phyloP scores from a whole-genome alignment of 805 yeast species.

The Yamadazyma akitaensis region DNA sequence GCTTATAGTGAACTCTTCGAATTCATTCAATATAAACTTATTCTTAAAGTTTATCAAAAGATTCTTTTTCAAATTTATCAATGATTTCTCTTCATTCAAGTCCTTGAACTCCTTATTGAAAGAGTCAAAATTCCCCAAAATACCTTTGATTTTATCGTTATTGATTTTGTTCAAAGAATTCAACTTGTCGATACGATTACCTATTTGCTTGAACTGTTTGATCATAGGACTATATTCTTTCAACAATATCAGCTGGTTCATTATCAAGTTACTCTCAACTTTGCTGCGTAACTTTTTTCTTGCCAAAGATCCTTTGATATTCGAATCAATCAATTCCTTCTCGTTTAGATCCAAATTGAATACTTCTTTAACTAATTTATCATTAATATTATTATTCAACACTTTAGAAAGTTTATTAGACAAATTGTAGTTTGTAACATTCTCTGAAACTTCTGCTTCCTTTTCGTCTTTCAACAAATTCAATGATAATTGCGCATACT shows the following conservation, averaged over 20 bases:
- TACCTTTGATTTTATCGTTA: slow-evolving; percentile 36
- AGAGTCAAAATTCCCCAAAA: slow-evolving; percentile 19
- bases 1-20: slow-evolving; percentile 61
- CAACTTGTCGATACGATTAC: slow-evolving; percentile 17
- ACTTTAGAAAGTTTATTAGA: slow-evolving; percentile 49
- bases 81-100: slow-evolving; percentile 28
- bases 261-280: slow-evolving; percentile 58
- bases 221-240: slow-evolving; percentile 34
- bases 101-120: slow-evolving; percentile 24
- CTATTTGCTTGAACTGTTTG: slow-evolving; percentile 22
- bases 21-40: slow-evolving; percentile 64
- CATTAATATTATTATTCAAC: slow-evolving; percentile 43
- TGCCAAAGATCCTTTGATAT: slow-evolving; percentile 54
- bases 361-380: slow-evolving; percentile 31
- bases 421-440: slow-evolving; percentile 15
- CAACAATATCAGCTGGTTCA: slow-evolving; percentile 42
- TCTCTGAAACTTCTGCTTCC: neutral
- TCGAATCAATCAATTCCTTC: slow-evolving; percentile 42
- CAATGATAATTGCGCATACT: slow-evolving; percentile 48
- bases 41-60: slow-evolving; percentile 52
- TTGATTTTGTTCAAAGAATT: slow-evolving; percentile 28
- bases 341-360: slow-evolving; percentile 22
- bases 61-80: slow-evolving; percentile 47
- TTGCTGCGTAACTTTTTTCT: slow-evolving; percentile 59
- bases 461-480: slow-evolving; percentile 25